Conservation (phyloP, 345 rosid species). For the Arabidopsis arenosa region DNA sequence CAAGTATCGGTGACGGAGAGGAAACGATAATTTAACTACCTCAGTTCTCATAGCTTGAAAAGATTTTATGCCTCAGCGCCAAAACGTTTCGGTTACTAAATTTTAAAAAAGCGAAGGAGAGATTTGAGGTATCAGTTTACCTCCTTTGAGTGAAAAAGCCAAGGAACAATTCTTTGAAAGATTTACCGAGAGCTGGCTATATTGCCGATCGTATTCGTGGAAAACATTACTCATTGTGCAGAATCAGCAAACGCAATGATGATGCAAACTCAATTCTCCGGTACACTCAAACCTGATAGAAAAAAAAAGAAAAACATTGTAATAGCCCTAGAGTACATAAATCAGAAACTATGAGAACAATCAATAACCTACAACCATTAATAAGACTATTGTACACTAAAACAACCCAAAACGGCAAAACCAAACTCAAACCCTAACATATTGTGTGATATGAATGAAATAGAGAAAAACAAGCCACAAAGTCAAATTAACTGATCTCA, state of each 20-base stretch:
- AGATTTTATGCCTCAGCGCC: background rate
- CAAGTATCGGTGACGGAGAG: background rate
- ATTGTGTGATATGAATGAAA: too few species aligned
- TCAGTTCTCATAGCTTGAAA: background rate
- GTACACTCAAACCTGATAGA: background rate
- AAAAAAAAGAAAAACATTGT: background rate
- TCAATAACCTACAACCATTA: background rate
- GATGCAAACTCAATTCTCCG: background rate
- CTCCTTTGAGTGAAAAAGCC: background rate
- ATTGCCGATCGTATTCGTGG: background rate
- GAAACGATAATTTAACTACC: background rate
- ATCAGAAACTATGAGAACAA: background rate
- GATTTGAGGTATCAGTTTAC: background rate
- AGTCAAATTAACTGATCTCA: too few species aligned
- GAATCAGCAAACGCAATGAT: background rate
- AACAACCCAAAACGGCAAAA: background rate
- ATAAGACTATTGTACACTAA: background rate
- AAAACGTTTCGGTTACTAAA: background rate
- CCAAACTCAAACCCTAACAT: background rate
- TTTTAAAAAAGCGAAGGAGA: background rate
- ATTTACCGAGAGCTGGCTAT: background rate
- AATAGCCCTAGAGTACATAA: background rate
- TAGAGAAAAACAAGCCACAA: background rate
- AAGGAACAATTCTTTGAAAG: background rate
- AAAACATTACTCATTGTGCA: background rate